These are phyloP conservation scores for Raphanus raphanistrum DNA, from an alignment of 345 rosid species.

Conservation along the genomic window DNA sequence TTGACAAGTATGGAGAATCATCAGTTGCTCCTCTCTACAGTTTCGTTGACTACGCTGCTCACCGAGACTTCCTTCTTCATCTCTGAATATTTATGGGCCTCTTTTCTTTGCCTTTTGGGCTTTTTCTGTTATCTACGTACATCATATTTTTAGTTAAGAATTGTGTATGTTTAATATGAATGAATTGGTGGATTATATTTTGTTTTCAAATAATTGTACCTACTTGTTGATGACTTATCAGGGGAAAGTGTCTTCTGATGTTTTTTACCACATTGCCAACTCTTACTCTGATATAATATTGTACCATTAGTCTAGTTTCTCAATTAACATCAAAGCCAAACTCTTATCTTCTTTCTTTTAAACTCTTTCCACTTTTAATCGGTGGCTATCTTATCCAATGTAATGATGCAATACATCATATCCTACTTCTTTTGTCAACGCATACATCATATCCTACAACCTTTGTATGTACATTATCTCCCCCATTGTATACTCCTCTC, in stretches of 20 bases:
- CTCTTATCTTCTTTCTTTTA: background rate
- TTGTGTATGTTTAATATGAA: background rate
- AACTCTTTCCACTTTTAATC: background rate
- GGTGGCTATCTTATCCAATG: slow-evolving; percentile 31
- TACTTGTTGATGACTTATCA: background rate
- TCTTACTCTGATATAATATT: background rate
- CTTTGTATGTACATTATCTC: slow-evolving; percentile 5
- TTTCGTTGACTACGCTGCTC: slow-evolving; percentile 82
- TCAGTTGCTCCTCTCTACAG: slow-evolving; percentile 65
- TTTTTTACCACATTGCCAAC: slow-evolving; percentile 18
- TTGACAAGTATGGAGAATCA: slow-evolving; percentile 65
- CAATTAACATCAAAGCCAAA: slow-evolving; percentile 20
- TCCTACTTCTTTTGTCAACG: background rate
- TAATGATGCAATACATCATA: background rate
- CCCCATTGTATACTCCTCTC: background rate
- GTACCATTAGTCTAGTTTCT: background rate
- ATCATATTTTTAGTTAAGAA: background rate
- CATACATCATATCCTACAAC: background rate
- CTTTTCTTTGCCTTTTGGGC: background rate
- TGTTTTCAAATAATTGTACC: background rate
- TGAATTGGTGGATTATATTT: background rate
- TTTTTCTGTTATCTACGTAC: background rate
- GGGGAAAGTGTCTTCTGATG: slow-evolving; percentile 12
- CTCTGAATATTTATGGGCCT: slow-evolving; percentile 21
- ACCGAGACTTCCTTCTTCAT: slow-evolving; percentile 47